phyloP scores from a whole-genome alignment of 805 yeast species.

The Yamadazyma ubonensis region DNA sequence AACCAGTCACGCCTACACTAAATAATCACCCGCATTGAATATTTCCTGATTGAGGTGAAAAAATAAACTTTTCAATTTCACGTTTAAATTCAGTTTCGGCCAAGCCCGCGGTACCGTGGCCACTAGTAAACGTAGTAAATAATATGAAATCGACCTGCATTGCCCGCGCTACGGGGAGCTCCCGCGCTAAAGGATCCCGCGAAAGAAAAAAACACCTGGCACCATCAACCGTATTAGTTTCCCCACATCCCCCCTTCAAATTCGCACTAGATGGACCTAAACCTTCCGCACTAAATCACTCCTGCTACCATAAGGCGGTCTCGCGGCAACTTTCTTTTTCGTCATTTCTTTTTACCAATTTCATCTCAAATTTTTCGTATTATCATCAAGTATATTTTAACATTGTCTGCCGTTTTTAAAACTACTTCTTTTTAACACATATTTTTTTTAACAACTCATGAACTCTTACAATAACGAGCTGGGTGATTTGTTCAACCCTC shows the following conservation, averaged over 20 bases:
- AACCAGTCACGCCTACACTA: background rate
- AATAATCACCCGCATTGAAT: background rate
- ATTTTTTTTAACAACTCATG: slow-evolving; percentile 3
- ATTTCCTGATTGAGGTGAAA: background rate
- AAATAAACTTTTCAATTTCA: background rate
- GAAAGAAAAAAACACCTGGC: too few relatives aligned
- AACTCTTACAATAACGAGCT: slow-evolving; percentile 11
- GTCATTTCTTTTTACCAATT: slow-evolving; percentile 10
- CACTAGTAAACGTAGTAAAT: too few relatives aligned
- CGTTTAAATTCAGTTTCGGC: slow-evolving; percentile 1
- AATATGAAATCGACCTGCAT: too few relatives aligned
- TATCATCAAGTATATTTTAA: slow-evolving; percentile 5
- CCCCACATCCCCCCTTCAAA: background rate
- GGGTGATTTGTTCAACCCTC: slow-evolving; percentile 16
- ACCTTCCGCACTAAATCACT: background rate
- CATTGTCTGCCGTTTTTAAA: slow-evolving; percentile 3
- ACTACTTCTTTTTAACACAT: slow-evolving; percentile 2
- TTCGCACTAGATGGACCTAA: background rate
- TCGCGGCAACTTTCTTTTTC: slow-evolving; percentile 6
- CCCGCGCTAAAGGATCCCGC: too few relatives aligned
- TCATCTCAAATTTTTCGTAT: slow-evolving; percentile 7
- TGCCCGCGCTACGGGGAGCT: too few relatives aligned
- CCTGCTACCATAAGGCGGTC: background rate
- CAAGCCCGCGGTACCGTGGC: background rate
- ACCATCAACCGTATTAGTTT: background rate